Percentiles rank a stretch among this genome's conserved stretches.
phyloP scores from a whole-genome alignment of 129 eudicot species.

The Arctium minus region DNA sequence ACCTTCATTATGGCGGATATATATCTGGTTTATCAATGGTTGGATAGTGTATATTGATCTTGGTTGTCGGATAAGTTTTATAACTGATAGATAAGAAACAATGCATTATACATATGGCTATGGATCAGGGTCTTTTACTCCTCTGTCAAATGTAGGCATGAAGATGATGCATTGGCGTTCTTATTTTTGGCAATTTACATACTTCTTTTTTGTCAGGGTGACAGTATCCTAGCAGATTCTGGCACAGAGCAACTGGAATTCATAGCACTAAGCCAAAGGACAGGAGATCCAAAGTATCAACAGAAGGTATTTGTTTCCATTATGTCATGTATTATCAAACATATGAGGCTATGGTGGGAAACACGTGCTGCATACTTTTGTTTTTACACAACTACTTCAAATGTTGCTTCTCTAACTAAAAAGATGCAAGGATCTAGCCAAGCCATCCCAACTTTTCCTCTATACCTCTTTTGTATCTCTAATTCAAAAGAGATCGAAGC shows the following conservation, averaged over 20 bases:
- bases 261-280: conserved; percentile 80
- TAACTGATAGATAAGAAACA: neutral
- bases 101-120: neutral
- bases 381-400: neutral
- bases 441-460: neutral
- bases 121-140: neutral
- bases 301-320: conserved; percentile 45
- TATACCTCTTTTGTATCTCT: neutral
- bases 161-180: neutral
- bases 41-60: too few species aligned
- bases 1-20: neutral
- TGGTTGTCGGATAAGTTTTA: neutral
- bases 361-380: neutral
- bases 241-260: conserved; percentile 86
- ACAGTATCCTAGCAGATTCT: conserved; percentile 79
- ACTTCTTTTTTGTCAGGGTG: conserved; percentile 43
- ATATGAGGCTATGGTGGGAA: neutral
- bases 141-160: neutral
- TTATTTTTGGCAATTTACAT: neutral
- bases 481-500: too few species aligned
- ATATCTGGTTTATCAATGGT: too few species aligned
- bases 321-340: neutral
- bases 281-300: conserved; percentile 79
- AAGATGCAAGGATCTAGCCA: neutral
- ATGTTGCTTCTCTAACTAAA: neutral